Percentiles rank a stretch among this genome's conserved stretches.
Evolutionary conservation across 1,284 basidiomycete genomes (phyloP).

Genomic region (Fistulina hepatica): DNA sequence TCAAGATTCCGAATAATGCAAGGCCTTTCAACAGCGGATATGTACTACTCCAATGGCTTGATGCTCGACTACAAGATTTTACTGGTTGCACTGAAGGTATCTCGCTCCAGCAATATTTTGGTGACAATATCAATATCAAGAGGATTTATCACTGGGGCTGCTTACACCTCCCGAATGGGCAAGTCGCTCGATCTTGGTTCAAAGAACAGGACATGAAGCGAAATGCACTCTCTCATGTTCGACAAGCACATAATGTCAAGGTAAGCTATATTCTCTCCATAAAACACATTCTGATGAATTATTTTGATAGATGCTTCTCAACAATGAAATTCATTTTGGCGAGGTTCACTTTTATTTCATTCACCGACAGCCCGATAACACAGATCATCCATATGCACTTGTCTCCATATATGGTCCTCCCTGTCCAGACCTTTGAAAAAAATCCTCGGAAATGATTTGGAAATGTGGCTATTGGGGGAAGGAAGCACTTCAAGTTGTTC

Average conservation of each 20-base stretch:
- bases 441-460: conserved; percentile 8
- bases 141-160: conserved; percentile 12
- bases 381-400: conserved; percentile 5
- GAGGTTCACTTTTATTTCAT: conserved; percentile 11
- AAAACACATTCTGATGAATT: not conserved
- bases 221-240: conserved; percentile 12
- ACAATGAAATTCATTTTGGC: conserved; percentile 1
- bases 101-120: not conserved
- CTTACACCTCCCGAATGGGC: conserved; percentile 16
- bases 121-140: not conserved
- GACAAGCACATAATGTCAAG: conserved; percentile 20
- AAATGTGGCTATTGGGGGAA: conserved; percentile 6
- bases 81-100: not conserved
- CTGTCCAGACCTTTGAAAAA: conserved; percentile 1
- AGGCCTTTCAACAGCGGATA: conserved; percentile 5
- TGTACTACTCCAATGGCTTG: conserved; percentile 10
- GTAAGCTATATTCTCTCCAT: conserved; percentile 13
- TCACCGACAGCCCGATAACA: not conserved
- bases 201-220: conserved; percentile 13
- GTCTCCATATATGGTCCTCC: conserved; percentile 9
- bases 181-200: conserved; percentile 15
- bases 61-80: conserved; percentile 2
- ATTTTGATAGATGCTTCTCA: conserved; percentile 1
- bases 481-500: conserved; percentile 8
- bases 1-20: conserved; percentile 9